Conservation (phyloP, 2,329 filamentous ascomycete species). For the Xylariales sp. region DNA sequence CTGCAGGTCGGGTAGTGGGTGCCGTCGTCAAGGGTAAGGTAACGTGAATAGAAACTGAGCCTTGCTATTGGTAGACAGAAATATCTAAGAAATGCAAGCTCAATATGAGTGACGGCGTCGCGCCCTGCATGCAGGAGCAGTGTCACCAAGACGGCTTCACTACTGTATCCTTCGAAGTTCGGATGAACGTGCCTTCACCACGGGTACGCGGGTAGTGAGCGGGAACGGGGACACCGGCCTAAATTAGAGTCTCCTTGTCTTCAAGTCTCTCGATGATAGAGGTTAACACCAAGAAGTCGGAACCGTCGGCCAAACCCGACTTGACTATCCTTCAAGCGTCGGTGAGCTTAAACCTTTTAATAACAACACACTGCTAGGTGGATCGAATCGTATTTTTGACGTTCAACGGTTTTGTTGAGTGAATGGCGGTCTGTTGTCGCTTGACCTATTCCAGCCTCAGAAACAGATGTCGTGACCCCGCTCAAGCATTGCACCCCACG, state of each 20-base stretch:
- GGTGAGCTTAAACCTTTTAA: background rate
- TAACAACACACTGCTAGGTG: no score
- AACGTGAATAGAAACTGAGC: background rate
- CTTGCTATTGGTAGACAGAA: background rate
- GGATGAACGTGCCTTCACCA: background rate
- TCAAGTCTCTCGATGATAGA: no score
- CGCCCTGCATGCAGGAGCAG: background rate
- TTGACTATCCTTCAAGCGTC: background rate
- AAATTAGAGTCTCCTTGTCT: background rate
- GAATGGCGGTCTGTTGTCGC: constrained; percentile 5
- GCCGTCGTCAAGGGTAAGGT: background rate
- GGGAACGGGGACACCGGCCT: no score
- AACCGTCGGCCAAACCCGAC: no score
- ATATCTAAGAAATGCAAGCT: background rate
- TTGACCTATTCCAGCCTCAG: constrained; percentile 4
- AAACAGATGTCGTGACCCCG: constrained; percentile 1
- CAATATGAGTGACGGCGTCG: background rate
- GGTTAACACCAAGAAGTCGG: no score
- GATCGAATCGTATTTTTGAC: no score
- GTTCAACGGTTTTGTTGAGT: constrained; percentile 1
- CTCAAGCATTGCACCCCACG: background rate
- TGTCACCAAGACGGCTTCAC: background rate
- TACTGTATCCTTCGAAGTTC: constrained; percentile 1
- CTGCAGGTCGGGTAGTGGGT: background rate
- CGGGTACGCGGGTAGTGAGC: background rate